Percentiles rank a stretch among this genome's conserved stretches.
These are phyloP conservation scores for Coniferiporia sulphurascens DNA, from an alignment of 1,284 basidiomycete species.

Conservation along the genomic window DNA sequence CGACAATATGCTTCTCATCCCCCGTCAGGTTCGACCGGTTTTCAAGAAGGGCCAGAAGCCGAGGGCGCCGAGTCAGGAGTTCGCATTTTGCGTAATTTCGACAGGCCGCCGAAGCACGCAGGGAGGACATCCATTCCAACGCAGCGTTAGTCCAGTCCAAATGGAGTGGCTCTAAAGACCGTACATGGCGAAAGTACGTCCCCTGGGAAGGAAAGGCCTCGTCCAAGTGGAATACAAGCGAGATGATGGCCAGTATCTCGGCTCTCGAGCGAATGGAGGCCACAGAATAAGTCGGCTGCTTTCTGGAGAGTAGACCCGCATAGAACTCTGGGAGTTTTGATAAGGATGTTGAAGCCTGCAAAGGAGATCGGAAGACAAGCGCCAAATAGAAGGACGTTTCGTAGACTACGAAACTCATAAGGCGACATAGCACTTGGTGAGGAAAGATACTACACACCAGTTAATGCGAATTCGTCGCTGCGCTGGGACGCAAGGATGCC, in stretches of 20 bases:
- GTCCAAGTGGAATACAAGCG: constrained; percentile 7
- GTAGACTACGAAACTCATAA: constrained; percentile 10
- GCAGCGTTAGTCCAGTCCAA: neutral
- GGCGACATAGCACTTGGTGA: too few species aligned
- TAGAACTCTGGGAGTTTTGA: constrained; percentile 7
- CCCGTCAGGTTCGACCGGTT: neutral
- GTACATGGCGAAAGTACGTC: constrained; percentile 4
- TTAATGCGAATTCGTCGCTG: constrained; percentile 10
- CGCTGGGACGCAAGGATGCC: constrained; percentile 11
- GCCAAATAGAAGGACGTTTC: constrained; percentile 18
- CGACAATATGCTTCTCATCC: neutral
- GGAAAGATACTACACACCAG: too few species aligned
- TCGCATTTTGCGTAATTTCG: constrained; percentile 7
- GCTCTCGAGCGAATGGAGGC: neutral
- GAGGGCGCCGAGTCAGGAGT: neutral
- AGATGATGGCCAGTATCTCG: neutral
- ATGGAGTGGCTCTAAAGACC: neutral
- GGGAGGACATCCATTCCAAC: constrained; percentile 8
- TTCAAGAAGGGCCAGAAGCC: neutral
- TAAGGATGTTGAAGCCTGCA: constrained; percentile 9
- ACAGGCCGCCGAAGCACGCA: neutral
- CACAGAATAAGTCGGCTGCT: neutral
- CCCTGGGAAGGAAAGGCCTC: constrained; percentile 15
- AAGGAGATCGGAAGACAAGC: constrained; percentile 2
- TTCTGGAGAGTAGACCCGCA: neutral